phyloP scores from a whole-genome alignment of 176 grass and related monocot genomes.

The Oryza meridionalis region DNA sequence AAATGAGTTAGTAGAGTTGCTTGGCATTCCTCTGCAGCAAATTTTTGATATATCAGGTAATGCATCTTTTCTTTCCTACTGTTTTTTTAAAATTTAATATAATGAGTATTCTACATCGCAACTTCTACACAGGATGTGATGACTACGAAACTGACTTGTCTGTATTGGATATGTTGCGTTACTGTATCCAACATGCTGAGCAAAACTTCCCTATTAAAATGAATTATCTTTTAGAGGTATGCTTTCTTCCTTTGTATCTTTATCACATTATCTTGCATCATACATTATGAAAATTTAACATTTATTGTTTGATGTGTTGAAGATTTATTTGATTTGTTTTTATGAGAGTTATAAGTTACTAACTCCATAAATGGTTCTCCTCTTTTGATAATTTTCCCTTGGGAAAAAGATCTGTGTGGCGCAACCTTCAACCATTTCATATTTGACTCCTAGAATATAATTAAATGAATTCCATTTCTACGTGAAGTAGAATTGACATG shows the following conservation, averaged over 20 bases:
- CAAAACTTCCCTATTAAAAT: constrained; percentile 62
- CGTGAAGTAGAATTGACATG: neutral
- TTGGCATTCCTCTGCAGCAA: constrained; percentile 62
- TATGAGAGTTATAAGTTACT: neutral
- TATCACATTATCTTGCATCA: neutral
- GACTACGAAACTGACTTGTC: constrained; percentile 54
- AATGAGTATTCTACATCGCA: constrained; percentile 5
- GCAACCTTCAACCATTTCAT: neutral
- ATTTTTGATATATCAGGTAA: constrained; percentile 74
- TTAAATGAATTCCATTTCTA: neutral
- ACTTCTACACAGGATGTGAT: constrained; percentile 50
- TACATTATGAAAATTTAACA: neutral
- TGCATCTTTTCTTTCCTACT: neutral
- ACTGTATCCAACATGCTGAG: constrained; percentile 69
- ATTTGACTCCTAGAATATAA: neutral
- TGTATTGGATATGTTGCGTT: constrained; percentile 68
- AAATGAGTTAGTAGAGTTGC: constrained; percentile 49
- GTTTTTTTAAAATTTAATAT: neutral
- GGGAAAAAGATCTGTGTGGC: neutral
- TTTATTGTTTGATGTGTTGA: neutral
- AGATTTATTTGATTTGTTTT: constrained; percentile 13
- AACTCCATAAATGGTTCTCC: neutral
- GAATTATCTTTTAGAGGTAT: constrained; percentile 54
- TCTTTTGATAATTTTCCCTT: neutral
- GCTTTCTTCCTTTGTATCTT: constrained; percentile 29